Evolutionary conservation across 805 yeast species (phyloP), one percentile per base, ranked within the genome.

Genomic region (Debaryomyces maramus): DNA sequence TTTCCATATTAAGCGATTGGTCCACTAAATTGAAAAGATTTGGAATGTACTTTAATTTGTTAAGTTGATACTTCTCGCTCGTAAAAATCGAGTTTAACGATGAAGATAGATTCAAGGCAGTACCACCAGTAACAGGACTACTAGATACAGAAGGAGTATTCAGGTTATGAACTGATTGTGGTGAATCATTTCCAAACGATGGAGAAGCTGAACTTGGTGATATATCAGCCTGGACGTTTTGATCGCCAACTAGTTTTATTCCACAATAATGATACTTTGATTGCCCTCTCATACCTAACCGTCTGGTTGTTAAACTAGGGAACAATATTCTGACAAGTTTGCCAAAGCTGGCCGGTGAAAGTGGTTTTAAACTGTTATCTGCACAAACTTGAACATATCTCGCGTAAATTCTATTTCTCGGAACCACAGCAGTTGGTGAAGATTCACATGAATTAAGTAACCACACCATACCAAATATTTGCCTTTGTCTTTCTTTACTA

Each of bases 211-310:
- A 23, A 13, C 29, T 11, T 16, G 44, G 42, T 14, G 46, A 34
- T 9, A 32, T 31, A 14, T 38, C 29, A 16, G 40, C 24, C 33
- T 36, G 48, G 43, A 59, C 46, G 48, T 52, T 57, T 21, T 56
- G 56, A 43, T 72, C 70, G 34, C 67, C 67, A 32, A 61, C 53
- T 18, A 74, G 50, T 48, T 72, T 74, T 38, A 89, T 71, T 3
- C 95, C 95, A 60, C 91, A 85, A 55, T 87, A 88, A 58, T 88
- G 95, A 60, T 89, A 89, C 56, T 84, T 84, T 15, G 91, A 81
- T 53, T 83, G 85, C 2, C 90, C 90, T 36, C 95, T 71, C 58
- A 82, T 78, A 2, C 97, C 97, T 38, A 88, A 67, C 39, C 97
- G 72, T 47, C 95, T 74, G 0, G 93, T 85, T 21, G 81, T 79